A percentile compares a stretch with the other conserved stretches of the same genome.
These are phyloP conservation scores for Leccinum angustisporum DNA, from an alignment of 1,284 basidiomycete species.

Conservation along the genomic window DNA sequence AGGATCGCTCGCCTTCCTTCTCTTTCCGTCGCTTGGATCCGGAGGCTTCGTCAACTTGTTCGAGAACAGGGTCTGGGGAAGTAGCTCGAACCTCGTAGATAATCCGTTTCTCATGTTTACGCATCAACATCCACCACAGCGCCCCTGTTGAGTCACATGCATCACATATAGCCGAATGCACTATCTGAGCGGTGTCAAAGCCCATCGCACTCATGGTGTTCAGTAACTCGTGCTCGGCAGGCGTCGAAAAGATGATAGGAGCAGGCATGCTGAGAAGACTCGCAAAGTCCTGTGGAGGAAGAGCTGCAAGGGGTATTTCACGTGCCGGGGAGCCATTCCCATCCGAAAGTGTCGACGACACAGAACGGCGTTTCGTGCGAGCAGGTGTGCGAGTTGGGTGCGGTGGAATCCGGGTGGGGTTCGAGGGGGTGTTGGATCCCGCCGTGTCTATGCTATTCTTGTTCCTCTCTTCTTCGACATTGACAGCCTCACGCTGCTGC, in stretches of 20 bases:
- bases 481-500: constrained; percentile 44
- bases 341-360: constrained; percentile 79
- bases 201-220: constrained; percentile 77
- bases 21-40: constrained; percentile 31
- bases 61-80: constrained; percentile 29
- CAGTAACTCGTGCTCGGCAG: constrained; percentile 79
- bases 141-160: constrained; percentile 93
- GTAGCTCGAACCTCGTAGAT: constrained; percentile 35
- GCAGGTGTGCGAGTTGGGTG: constrained; percentile 84
- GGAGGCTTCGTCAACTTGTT: constrained; percentile 23
- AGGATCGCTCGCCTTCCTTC: constrained; percentile 31
- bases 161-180: constrained; percentile 87
- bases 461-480: constrained; percentile 42
- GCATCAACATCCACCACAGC: constrained; percentile 95
- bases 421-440: constrained; percentile 10
- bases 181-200: constrained; percentile 92
- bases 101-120: constrained; percentile 69
- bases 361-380: constrained; percentile 90
- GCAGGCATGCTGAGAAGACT: constrained; percentile 68
- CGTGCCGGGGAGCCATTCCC: constrained; percentile 49
- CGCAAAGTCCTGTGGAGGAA: constrained; percentile 65
- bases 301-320: constrained; percentile 46
- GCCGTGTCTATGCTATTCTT: constrained; percentile 5
- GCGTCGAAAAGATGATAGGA: constrained; percentile 83
- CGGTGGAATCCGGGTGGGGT: constrained; percentile 50